Evolutionary conservation across 768 basidiomycete genomes (phyloP).

Genomic region (Tylopilus cervinicoccineus): DNA sequence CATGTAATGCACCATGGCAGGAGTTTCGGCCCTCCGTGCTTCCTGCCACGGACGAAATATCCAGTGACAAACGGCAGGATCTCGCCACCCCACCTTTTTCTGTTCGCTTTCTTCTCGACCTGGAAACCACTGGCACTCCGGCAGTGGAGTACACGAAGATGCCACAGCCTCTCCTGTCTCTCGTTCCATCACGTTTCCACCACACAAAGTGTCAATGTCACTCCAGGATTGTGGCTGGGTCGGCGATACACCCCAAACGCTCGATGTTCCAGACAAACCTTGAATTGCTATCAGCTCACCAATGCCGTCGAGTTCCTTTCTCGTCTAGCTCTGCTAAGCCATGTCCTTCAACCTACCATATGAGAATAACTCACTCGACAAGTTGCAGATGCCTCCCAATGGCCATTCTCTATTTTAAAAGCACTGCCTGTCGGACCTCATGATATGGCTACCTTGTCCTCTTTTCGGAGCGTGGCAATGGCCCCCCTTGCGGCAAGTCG

Average conservation of each 20-base stretch:
- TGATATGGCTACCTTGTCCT: not conserved
- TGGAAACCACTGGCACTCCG: not conserved
- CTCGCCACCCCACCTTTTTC: not conserved
- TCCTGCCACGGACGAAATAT: no score
- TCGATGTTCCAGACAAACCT: no score
- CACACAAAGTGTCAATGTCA: not conserved
- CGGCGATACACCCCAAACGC: no score
- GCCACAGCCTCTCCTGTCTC: not conserved
- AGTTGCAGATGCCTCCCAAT: not conserved
- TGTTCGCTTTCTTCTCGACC: not conserved
- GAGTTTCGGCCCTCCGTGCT: no score
- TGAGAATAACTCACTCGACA: not conserved
- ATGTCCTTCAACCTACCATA: no score
- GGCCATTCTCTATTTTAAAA: no score
- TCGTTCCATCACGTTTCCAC: not conserved
- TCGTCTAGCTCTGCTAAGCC: no score
- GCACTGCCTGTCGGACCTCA: not conserved
- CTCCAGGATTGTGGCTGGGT: no score
- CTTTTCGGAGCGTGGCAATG: not conserved
- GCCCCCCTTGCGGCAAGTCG: not conserved
- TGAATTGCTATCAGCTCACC: no score
- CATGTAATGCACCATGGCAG: no score
- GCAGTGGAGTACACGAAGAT: not conserved
- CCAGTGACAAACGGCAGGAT: no score
- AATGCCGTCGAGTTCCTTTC: no score